Percentiles rank a stretch among this genome's conserved stretches.
phyloP scores from a whole-genome alignment of 768 basidiomycete species.

The Artomyces pyxidatus region DNA sequence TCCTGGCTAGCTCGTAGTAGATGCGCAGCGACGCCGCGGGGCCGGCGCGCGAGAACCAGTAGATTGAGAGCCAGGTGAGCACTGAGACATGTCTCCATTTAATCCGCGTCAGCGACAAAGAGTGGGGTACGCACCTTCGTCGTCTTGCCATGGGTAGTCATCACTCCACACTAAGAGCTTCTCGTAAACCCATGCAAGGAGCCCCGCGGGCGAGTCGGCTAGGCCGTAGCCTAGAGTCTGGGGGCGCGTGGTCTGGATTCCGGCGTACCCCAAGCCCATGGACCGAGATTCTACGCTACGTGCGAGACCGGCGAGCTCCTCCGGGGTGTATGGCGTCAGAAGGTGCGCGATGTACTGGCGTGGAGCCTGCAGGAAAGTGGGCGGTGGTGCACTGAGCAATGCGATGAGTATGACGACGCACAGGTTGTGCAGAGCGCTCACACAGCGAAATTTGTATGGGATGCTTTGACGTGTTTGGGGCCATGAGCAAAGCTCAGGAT shows the following conservation, averaged over 20 bases:
- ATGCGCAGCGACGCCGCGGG: constrained; percentile 51
- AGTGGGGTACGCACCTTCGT: constrained; percentile 32
- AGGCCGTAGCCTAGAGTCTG: constrained; percentile 38
- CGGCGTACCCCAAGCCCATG: constrained; percentile 30
- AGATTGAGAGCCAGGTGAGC: constrained; percentile 52
- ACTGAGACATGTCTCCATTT: constrained; percentile 27
- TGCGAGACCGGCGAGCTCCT: constrained; percentile 30
- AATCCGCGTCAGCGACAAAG: not conserved
- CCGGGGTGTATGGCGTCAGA: constrained; percentile 24
- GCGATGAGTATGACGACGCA: not conserved
- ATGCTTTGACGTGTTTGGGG: constrained; percentile 24
- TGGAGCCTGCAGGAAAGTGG: constrained; percentile 19
- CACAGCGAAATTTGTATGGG: constrained; percentile 26
- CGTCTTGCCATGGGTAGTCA: constrained; percentile 44
- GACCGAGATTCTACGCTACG: constrained; percentile 24
- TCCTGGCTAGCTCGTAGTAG: constrained; percentile 38
- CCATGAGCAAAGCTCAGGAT: constrained; percentile 20
- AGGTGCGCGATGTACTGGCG: constrained; percentile 22
- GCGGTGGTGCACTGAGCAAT: constrained; percentile 19
- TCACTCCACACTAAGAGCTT: constrained; percentile 28
- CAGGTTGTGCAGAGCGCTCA: constrained; percentile 7
- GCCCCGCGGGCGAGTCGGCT: constrained; percentile 45
- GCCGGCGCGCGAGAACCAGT: constrained; percentile 50
- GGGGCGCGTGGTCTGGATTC: constrained; percentile 25
- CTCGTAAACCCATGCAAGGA: constrained; percentile 27